phyloP scores from a whole-genome alignment of 768 basidiomycete species.

The Leccinum pellstonianum region DNA sequence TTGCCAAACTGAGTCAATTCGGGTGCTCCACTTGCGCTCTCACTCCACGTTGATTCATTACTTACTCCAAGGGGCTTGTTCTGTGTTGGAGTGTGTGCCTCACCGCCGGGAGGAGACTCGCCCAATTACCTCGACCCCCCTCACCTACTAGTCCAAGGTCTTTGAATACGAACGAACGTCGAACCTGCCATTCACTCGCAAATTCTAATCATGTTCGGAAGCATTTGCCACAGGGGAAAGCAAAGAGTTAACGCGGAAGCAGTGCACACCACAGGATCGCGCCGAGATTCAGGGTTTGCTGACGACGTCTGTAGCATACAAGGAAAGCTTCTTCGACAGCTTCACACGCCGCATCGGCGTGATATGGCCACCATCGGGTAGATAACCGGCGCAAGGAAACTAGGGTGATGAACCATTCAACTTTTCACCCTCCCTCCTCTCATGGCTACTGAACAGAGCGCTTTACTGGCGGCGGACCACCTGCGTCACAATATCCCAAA shows the following conservation, averaged over 20 bases:
- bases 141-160: not conserved
- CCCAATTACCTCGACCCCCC: not conserved
- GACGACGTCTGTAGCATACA: not conserved
- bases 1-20: not conserved
- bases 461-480: not conserved
- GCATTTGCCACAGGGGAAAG: not conserved
- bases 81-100: not conserved
- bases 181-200: not conserved
- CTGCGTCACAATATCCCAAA: too few relatives aligned
- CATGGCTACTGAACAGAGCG: not conserved
- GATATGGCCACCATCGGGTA: not conserved
- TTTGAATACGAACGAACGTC: not conserved
- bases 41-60: too few relatives aligned
- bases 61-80: not conserved
- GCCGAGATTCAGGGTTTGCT: not conserved
- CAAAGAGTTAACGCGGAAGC: not conserved
- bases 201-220: not conserved
- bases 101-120: not conserved
- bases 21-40: not conserved
- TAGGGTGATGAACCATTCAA: not conserved
- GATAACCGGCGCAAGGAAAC: not conserved
- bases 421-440: not conserved
- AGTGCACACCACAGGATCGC: not conserved
- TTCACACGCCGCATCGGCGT: not conserved
- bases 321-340: not conserved